Evolutionary conservation across 2,329 filamentous ascomycete species (phyloP), one percentile per base, ranked within the genome.

Genomic region (Ramichloridium luteum): DNA sequence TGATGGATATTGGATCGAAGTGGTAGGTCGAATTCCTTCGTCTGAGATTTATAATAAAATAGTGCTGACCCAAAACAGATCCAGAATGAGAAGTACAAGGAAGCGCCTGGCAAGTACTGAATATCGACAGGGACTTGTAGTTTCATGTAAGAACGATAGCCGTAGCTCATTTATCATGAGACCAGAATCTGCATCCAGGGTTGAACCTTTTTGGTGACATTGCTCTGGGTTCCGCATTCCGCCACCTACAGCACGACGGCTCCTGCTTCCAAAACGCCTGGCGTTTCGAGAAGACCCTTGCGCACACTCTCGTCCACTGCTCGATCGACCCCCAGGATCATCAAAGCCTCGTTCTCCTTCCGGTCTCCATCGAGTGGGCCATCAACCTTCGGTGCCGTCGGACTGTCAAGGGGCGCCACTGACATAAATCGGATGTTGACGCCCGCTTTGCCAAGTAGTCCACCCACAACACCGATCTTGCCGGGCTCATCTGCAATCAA

Each of bases 401-500:
- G 39, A 27, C 25, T 5, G 35, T 67, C 64, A 39, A 80, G 52
- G 6, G 68, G 67, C 28, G 69, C 68, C 1, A 86, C 81, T 49
- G 72, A 76, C 82, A 88, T 90, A 51, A 77, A 85, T 27, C 70
- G 70, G 53, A 88, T 83, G 48, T 90, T 90, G 31, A 90, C 74
- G 0, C 72, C 74, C 22, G 78, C 70, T 22, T 65, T 66, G 0
- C 81, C 82, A 15, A 88, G 59, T 31, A 75, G 66, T 36, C 67
- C 75, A 1, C 82, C 82, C 3, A 90, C 81, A 22, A 74, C 73
- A 2, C 82, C 82, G 51, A 90, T 88, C 63, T 85, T 86, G 8
- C 82, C 82, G 0, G 80, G 80, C 41, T 76, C 69, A 49, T 90
- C n/a, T n/a, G n/a, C n/a, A n/a, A n/a, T n/a, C n/a, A n/a, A n/a